phyloP scores from a whole-genome alignment of 768 basidiomycete species.

The Serendipita sp. region DNA sequence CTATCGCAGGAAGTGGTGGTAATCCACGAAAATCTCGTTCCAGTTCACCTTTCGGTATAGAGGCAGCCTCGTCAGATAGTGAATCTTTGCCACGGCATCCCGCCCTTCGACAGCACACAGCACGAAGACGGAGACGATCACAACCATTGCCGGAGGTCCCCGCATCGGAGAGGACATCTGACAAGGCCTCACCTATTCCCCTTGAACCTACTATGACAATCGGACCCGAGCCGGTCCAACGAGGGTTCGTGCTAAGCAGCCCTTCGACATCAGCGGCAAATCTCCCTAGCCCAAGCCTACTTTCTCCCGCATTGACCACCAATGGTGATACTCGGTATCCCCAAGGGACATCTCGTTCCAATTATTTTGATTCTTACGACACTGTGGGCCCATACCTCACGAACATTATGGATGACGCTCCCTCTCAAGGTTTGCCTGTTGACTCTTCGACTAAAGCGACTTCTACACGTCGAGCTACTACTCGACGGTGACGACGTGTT shows the following conservation, averaged over 20 bases:
- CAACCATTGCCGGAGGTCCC: not conserved
- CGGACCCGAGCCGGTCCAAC: not conserved
- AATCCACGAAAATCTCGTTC: not conserved
- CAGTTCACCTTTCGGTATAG: not conserved
- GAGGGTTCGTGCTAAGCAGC: not conserved
- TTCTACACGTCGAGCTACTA: not conserved
- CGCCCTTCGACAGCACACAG: not conserved
- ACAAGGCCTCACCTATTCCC: not conserved
- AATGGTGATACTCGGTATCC: slow-evolving; percentile 3
- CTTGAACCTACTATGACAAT: not conserved
- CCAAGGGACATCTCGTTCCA: not conserved
- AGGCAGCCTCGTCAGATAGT: not conserved
- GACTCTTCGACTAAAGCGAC: not conserved
- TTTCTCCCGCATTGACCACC: not conserved
- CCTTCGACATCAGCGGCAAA: not conserved
- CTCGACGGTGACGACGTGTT: slow-evolving; percentile 1
- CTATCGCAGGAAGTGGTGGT: too few species aligned
- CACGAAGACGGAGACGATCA: not conserved
- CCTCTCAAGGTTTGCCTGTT: not conserved
- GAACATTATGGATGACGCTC: not conserved
- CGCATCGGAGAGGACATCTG: not conserved
- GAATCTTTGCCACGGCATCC: not conserved
- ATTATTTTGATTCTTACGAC: slow-evolving; percentile 2
- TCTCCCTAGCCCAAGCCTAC: not conserved
- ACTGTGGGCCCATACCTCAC: not conserved